Evolutionary conservation across 257 asterid genomes (phyloP), one percentile per base, ranked within the genome.

Genomic region (Galeopsis tetrahit): DNA sequence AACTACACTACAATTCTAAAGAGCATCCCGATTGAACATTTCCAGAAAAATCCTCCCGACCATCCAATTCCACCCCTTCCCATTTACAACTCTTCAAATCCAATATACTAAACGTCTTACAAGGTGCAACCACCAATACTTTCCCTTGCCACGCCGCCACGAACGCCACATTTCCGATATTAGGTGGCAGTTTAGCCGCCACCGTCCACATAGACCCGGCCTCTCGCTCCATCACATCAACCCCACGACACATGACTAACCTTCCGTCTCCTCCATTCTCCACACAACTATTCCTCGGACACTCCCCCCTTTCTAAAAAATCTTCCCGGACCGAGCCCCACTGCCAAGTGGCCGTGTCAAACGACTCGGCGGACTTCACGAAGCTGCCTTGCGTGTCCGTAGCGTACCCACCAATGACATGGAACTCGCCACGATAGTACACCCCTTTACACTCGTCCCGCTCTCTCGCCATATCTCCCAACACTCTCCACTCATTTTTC

Each of bases 21-120:
- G 81, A 87, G 67, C 92, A 88, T 49, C 89, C 97, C 0, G 93
- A 82, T 76, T 84, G 93, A 76, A 89, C 92, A 73, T 89, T 90
- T 15, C 95, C 95, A 9, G 78, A 78, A 61, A 86, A 89, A 1
- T 44, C 82, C 35, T 74, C 84, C n/a, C 69, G 76, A 17, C 65
- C 75, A 38, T 76, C 1, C 1, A 21, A 21, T 21, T 21, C 84
- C 33, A 86, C 81, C 63, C 60, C 66, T 10, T 86, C 84, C 96
- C 93, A 89, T 77, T 64, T 79, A 17, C 68, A 15, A 7, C 60
- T 80, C 76, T 73, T 53, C 73, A 80, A 46, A 76, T 92, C 94
- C 82, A 87, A 61, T 38, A 76, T 36, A 21, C 28, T 21, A 75
- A 44, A 85, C 2, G 76, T 73, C 36, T 66, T 75, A 77, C 78